These are phyloP conservation scores for Hymenoscyphus infarciens DNA, from an alignment of 2,329 filamentous ascomycete genomes.

Conservation along the genomic window DNA sequence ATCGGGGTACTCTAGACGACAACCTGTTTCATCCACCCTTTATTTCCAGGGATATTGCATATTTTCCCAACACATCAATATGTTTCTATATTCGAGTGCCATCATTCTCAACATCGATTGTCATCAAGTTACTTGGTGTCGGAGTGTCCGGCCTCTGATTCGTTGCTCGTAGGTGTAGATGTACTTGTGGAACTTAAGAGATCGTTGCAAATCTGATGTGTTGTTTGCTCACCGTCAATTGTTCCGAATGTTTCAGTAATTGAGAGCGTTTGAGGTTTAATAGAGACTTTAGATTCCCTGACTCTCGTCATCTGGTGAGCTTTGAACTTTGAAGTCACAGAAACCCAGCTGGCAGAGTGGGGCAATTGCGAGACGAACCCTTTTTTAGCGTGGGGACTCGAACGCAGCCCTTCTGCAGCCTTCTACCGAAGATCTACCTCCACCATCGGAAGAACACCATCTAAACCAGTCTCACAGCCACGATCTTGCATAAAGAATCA, in stretches of 20 bases:
- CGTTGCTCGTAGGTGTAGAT: no score
- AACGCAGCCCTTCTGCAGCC: background rate
- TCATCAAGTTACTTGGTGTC: background rate
- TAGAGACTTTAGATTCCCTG: background rate
- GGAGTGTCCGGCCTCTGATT: background rate
- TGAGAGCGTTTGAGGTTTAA: background rate
- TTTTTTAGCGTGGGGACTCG: background rate
- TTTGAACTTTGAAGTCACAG: background rate
- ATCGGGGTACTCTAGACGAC: no score
- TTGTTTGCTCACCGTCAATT: background rate
- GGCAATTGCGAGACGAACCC: background rate
- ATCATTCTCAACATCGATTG: background rate
- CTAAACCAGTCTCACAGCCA: no score
- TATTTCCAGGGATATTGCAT: no score
- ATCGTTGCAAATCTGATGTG: background rate
- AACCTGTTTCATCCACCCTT: no score
- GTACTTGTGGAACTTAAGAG: no score
- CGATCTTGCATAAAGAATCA: no score
- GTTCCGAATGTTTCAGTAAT: no score
- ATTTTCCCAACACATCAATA: no score
- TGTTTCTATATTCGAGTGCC: no score
- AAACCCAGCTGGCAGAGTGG: background rate
- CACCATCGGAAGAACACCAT: background rate
- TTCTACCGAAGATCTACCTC: conserved; percentile 1
- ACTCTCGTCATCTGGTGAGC: background rate